Base-by-base conservation (phyloP, 306 rosid genomes). In the Biancaea sappan region DNA sequence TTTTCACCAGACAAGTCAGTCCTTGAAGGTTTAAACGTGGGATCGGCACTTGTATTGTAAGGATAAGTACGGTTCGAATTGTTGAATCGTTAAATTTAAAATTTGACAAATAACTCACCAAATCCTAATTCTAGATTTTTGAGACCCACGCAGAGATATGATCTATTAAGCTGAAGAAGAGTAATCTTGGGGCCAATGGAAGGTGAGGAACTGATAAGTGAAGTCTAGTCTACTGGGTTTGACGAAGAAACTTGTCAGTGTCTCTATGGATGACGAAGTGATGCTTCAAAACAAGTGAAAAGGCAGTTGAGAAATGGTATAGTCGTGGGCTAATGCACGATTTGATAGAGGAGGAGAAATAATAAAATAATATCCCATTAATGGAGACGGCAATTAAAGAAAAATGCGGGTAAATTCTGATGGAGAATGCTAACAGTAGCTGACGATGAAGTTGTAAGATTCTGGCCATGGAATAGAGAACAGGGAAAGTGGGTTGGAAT, bases 211-310 rank as follows among this genome's bases (percentile, higher is more conserved):
- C n/a, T 47, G 53, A 47, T 47, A n/a, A 47, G 22, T 22, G 22
- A 47, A 47, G n/a, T 47, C n/a, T n/a, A n/a, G 76, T 74, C 88
- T 83, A 4, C 78, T 79, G 87, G 88, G 82, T 71, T 84, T 83
- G 24, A 84, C 35, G 51, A 78, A 67, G 75, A 85, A 83, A 71
- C 88, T 88, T 75, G 77, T 81, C 72, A 79, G 90, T 44, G 86
- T 89, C 75, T 89, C 97, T 97, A 93, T 47, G 22, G 53, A 47
- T 47, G 53, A 13, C n/a, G 72, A 41, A 52, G 53, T 47, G 21
- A 4, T 11, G 25, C 18, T 74, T 50, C 60, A 43, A 75, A 56
- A 48, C 12, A 29, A 44, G 79, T 77, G 81, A 73, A 83, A 29
- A 8, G 25, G 60, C 64, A 16, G 84, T 77, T 71, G 43, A 35